Conservation (phyloP, 2,329 filamentous ascomycete genomes). For the Aspergillus pseudonomiae region DNA sequence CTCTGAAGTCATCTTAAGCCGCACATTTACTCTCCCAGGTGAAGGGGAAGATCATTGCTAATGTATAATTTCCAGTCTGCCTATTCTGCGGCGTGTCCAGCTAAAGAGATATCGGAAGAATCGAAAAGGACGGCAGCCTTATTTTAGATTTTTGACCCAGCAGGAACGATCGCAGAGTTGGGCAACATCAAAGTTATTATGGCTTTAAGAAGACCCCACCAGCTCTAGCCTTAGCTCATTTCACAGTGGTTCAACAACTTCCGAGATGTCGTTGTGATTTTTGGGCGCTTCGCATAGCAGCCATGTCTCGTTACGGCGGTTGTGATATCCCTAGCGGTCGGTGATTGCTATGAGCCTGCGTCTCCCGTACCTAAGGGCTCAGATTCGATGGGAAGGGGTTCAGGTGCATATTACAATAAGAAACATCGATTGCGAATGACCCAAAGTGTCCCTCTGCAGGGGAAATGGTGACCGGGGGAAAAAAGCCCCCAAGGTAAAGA, state of each 20-base stretch:
- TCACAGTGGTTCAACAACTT: slow-evolving; percentile 3
- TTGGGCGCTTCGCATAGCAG: not conserved
- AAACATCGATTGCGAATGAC: not conserved
- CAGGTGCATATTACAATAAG: not conserved
- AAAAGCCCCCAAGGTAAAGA: not conserved
- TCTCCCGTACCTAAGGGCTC: not conserved
- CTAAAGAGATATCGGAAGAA: not conserved
- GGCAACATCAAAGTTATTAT: not conserved
- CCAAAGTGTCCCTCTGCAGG: not conserved
- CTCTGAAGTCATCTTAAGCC: slow-evolving; percentile 20
- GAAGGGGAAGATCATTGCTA: not conserved
- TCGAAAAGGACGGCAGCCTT: not conserved
- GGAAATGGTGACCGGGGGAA: not conserved
- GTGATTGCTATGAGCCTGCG: not conserved
- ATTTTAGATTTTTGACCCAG: not conserved
- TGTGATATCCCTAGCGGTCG: not conserved
- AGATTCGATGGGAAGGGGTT: not conserved
- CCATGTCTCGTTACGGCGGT: not conserved
- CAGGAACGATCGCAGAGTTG: not conserved
- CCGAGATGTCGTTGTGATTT: not conserved
- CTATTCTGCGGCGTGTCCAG: not conserved
- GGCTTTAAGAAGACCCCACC: not conserved
- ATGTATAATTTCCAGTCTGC: not conserved
- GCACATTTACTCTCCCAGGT: not conserved
- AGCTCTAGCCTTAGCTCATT: not conserved